Conservation (phyloP, 345 rosid species). For the Barbarea vulgaris region DNA sequence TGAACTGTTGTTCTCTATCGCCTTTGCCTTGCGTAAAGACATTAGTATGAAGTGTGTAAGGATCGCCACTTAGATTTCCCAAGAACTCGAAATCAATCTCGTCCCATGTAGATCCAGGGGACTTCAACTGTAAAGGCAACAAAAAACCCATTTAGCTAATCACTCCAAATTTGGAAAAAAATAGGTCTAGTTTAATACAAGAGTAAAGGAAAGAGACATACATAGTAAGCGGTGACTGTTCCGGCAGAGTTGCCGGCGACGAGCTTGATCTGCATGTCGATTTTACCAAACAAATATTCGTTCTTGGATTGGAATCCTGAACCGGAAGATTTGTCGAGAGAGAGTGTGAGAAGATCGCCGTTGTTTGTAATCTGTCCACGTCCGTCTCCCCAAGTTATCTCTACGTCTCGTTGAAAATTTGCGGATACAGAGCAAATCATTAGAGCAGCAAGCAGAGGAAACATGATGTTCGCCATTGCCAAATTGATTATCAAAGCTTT, state of each 20-base stretch:
- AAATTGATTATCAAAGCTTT: background rate
- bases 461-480: conserved; percentile 2
- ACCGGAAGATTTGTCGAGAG: conserved; percentile 52
- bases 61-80: conserved; percentile 63
- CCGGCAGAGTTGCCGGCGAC: conserved; percentile 66
- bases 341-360: conserved; percentile 50
- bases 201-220: conserved; percentile 6
- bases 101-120: conserved; percentile 63
- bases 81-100: conserved; percentile 75
- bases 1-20: conserved; percentile 63
- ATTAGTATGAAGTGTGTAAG: conserved; percentile 68
- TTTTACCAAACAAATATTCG: conserved; percentile 54
- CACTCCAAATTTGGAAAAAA: background rate
- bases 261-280: conserved; percentile 58
- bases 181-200: background rate
- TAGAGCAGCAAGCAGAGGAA: conserved; percentile 10
- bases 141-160: background rate
- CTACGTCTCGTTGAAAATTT: conserved; percentile 31
- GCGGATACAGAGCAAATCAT: conserved; percentile 32
- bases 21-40: conserved; percentile 65
- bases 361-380: conserved; percentile 48
- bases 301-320: conserved; percentile 61
- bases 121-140: conserved; percentile 44
- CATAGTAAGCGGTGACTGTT: conserved; percentile 64
- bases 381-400: conserved; percentile 49